Base-by-base conservation (phyloP, 75 land plant genomes). In the Sequoia sempervirens region DNA sequence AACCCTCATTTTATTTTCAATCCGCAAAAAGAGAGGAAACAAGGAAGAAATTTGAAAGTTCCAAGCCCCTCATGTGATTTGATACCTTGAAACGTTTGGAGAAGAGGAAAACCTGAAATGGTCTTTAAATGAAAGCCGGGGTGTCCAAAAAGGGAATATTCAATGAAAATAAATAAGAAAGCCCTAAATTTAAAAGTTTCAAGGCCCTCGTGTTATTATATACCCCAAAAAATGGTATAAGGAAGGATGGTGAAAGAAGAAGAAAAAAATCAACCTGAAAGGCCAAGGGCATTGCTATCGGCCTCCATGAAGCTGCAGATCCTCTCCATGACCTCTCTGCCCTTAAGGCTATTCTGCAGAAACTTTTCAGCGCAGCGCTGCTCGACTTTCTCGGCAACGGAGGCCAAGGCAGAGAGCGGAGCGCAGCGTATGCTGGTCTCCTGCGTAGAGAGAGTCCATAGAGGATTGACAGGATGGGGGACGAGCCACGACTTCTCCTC, bases 381-480 rank as follows among this genome's bases (percentile, higher is more conserved):
- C 92, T 97, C 98, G 34, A 97, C 88, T 89, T 93, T 96, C 88
- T 90, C 96, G 14, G 98, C 99, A 88, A 97, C 84, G 37, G 96
- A 90, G 40, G 98, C 96, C 56, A 97, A 69, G 6, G 93, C 94
- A 30, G 96, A 92, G 41, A 93, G 82, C 9, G 96, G 90, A 79
- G 88, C 86, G 58, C 97, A 94, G 5, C 88, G 79, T 28, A 97
- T 96, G 81, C 91, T 93, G 41, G 98, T 97, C 84, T 94, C 91
- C 86, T 96, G 96, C 66, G 82, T 75, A 80, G 95, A 89, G 9
- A 90, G 41, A 15, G 98, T 98, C 99, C 98, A 96, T 5, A 83
- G 86, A 23, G 99, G 93, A 50, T 94, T 88, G 54, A 91, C 89
- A 5, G 98, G 98, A 73, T 94, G 95, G 2, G 99, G 98, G 1